Conservation (phyloP, 495 filamentous ascomycete species). For the Penicillium crystallinum region DNA sequence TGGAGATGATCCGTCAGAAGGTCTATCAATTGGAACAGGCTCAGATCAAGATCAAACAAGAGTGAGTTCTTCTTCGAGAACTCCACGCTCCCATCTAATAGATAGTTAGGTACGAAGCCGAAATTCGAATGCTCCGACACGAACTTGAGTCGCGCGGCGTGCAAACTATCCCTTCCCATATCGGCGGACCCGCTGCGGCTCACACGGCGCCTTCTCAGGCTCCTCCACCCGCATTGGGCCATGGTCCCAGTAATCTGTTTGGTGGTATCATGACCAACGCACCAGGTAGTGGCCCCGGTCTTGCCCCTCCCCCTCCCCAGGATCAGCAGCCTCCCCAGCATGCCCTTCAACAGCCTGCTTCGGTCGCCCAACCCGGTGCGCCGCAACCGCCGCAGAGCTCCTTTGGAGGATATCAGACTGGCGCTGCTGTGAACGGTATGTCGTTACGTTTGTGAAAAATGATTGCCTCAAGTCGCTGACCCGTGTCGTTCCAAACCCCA, state of each 20-base stretch:
- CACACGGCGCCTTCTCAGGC: slow-evolving; percentile 76
- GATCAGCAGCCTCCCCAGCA: slow-evolving; percentile 56
- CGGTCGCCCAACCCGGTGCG: slow-evolving; percentile 57
- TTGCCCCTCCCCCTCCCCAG: slow-evolving; percentile 76
- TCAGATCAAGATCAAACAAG: slow-evolving; percentile 79
- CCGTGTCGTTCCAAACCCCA: slow-evolving; percentile 16
- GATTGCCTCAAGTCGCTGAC: slow-evolving; percentile 27
- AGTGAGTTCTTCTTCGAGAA: slow-evolving; percentile 52
- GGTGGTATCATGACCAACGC: slow-evolving; percentile 92
- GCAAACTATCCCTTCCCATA: slow-evolving; percentile 58
- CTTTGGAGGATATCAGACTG: slow-evolving; percentile 57
- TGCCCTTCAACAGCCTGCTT: slow-evolving; percentile 54
- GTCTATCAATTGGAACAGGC: slow-evolving; percentile 86
- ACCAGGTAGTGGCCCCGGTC: slow-evolving; percentile 76
- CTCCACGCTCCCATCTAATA: background rate
- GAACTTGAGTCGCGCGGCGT: slow-evolving; percentile 87
- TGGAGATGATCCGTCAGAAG: slow-evolving; percentile 86
- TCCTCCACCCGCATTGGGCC: slow-evolving; percentile 81
- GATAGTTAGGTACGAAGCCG: slow-evolving; percentile 77
- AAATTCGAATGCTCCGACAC: slow-evolving; percentile 75
- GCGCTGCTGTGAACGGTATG: slow-evolving; percentile 63
- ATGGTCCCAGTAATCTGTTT: slow-evolving; percentile 87
- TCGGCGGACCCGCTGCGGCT: slow-evolving; percentile 53
- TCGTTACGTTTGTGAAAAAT: slow-evolving; percentile 18
- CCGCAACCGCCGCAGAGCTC: slow-evolving; percentile 57